Evolutionary conservation across 1,284 basidiomycete species (phyloP), one percentile per base, ranked within the genome.

Genomic region (Coniferiporia weirii): DNA sequence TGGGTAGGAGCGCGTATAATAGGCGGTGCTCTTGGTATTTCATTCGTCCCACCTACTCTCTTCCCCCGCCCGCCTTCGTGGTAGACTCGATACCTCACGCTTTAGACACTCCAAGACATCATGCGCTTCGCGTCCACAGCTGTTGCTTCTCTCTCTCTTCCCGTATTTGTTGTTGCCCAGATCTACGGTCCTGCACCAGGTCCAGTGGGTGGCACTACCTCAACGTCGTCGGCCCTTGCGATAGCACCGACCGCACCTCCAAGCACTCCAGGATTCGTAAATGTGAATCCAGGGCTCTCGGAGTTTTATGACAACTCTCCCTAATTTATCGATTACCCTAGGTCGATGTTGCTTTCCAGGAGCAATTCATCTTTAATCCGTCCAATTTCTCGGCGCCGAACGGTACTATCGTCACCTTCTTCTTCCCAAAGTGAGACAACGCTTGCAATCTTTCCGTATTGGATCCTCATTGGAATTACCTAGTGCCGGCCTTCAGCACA

Each of bases 391-490:
- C 55, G 12, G 64, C 64, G 4, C 36, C 56, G 9, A 57, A 77
- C 40, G 79, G 78, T 22, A 79, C 78, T 12, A 57, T 72, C 1
- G 76, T 83, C 32, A 82, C 79, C 3, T 84, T 83, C 72, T 79
- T 69, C 66, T 80, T 83, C 74, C 76, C 79, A 1, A 66, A 65
- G 81, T 81, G 64, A 59, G 76, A 68, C 12, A 32, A 38, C 47
- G 20, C 22, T 44, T 22, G 20, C 8, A 17, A n/a, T 45, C 17
- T 20, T 13, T 27, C n/a, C n/a, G 7, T 5, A 4, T 17, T 15
- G 19, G 53, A 32, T 13, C 34, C 22, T 57, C 53, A 57, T 22
- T 35, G 32, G 52, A 48, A 50, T 47, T 40, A 46, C 48, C 56
- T 38, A 71, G 72, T 59, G 57, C 58, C n/a, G 64, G 61, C 5